Evolutionary conservation across 1,139 yeast species (phyloP).

Genomic region (Pneumocystis jirovecii): DNA sequence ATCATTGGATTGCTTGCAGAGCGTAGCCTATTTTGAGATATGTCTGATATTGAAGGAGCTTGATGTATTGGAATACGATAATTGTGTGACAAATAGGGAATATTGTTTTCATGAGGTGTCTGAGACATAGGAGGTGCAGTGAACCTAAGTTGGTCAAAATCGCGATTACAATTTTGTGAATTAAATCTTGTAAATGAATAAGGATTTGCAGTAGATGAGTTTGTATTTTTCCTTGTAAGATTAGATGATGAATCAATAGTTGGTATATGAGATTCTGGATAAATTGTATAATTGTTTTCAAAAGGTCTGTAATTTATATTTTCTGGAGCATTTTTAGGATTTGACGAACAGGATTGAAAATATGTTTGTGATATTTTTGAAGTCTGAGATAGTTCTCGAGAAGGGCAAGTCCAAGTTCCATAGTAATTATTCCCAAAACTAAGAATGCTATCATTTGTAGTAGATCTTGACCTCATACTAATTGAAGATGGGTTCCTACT

Average conservation of each 20-base stretch:
- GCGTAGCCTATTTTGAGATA: constrained; percentile 2
- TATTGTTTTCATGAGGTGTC: constrained; percentile 3
- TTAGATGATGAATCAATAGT: constrained; percentile 3
- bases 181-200: constrained; percentile 6
- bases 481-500: constrained; percentile 7
- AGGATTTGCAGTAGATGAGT: not conserved
- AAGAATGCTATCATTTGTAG: constrained; percentile 5
- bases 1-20: constrained; percentile 9
- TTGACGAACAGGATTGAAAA: not conserved
- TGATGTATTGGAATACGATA: constrained; percentile 2
- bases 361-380: not conserved
- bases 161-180: constrained; percentile 3
- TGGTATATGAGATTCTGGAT: constrained; percentile 6
- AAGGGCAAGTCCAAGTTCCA: not conserved
- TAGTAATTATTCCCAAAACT: constrained; percentile 2
- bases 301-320: not conserved
- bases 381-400: not conserved
- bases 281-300: not conserved
- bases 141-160: constrained; percentile 1
- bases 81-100: constrained; percentile 3
- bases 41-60: constrained; percentile 2
- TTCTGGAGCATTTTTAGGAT: not conserved
- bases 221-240: not conserved
- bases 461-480: constrained; percentile 8
- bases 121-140: constrained; percentile 10